These are phyloP conservation scores for Aquilaria agallochum DNA, from an alignment of 441 rosid genomes.

Conservation along the genomic window DNA sequence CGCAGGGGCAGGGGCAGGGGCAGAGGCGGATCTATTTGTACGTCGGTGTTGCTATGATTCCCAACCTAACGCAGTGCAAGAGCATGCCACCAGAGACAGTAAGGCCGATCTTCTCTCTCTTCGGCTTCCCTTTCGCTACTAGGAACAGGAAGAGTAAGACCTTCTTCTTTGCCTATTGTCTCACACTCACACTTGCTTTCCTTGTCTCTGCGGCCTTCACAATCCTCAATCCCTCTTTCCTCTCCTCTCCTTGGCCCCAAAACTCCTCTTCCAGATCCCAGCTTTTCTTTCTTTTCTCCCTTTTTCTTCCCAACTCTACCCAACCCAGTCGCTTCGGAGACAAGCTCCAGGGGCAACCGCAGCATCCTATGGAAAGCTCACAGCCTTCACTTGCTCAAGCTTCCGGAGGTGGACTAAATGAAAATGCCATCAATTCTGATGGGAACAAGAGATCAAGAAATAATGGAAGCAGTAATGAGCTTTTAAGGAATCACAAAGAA, in stretches of 20 bases:
- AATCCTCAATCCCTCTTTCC: constrained; percentile 6
- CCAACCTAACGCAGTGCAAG: too few species aligned
- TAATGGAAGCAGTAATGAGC: constrained; percentile 4
- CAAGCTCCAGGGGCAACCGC: neutral
- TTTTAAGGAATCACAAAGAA: constrained; percentile 2
- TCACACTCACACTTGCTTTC: constrained; percentile 7
- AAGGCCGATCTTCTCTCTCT: neutral
- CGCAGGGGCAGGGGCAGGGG: too few species aligned
- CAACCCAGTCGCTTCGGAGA: constrained; percentile 5
- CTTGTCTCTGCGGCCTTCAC: constrained; percentile 3
- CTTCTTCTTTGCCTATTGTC: constrained; percentile 4
- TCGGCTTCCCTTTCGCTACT: neutral
- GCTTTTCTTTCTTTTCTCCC: constrained; percentile 4
- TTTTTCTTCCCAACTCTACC: constrained; percentile 11
- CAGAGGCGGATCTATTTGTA: too few species aligned
- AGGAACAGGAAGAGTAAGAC: neutral
- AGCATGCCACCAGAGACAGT: neutral
- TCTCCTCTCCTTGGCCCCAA: constrained; percentile 13
- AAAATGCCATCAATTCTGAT: neutral
- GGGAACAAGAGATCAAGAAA: neutral
- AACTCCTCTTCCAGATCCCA: constrained; percentile 9
- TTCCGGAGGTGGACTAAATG: neutral
- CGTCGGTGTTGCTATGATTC: too few species aligned
- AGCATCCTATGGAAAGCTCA: neutral
- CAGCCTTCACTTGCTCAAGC: constrained; percentile 2